These are phyloP conservation scores for Tilletia setariae DNA, from an alignment of 1,284 basidiomycete species.

Conservation along the genomic window DNA sequence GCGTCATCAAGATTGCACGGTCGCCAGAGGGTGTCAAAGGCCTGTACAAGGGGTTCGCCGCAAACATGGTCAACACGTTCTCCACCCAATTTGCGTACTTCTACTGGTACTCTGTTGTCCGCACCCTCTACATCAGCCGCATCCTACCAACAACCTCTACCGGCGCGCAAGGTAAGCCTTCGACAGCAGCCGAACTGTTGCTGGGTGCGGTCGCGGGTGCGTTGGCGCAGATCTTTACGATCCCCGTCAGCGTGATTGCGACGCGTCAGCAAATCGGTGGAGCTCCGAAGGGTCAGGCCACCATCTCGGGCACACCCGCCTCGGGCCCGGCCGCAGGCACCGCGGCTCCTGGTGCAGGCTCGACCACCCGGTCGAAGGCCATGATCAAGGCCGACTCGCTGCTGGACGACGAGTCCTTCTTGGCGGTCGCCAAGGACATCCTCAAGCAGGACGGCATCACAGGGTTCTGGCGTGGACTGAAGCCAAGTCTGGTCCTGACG, in stretches of 20 bases:
- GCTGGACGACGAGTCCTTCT: slow-evolving; percentile 58
- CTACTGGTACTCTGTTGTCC: slow-evolving; percentile 94
- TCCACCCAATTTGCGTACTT: slow-evolving; percentile 94
- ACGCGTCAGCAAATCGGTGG: slow-evolving; percentile 76
- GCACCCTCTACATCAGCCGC: slow-evolving; percentile 65
- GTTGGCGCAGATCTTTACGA: slow-evolving; percentile 95
- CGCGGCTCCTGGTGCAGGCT: slow-evolving; percentile 13
- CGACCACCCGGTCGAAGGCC: slow-evolving; percentile 1
- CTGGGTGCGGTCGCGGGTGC: slow-evolving; percentile 90
- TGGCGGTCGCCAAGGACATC: slow-evolving; percentile 79
- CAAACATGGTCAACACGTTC: slow-evolving; percentile 98
- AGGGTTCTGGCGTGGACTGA: slow-evolving; percentile 90
- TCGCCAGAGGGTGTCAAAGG: slow-evolving; percentile 58
- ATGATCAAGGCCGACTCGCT: background rate
- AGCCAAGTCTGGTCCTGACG: slow-evolving; percentile 86
- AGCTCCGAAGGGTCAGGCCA: background rate
- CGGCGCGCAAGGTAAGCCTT: slow-evolving; percentile 24
- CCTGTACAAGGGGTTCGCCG: slow-evolving; percentile 87
- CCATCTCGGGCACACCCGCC: background rate
- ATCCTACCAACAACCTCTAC: slow-evolving; percentile 21
- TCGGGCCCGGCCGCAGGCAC: slow-evolving; percentile 1
- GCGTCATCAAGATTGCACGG: slow-evolving; percentile 42
- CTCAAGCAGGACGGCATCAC: slow-evolving; percentile 84
- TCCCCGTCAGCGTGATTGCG: slow-evolving; percentile 94
- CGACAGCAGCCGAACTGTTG: slow-evolving; percentile 60